Evolutionary conservation across 106 monocot species (phyloP), one percentile per base, ranked within the genome.

Genomic region (Vanilla planifolia): DNA sequence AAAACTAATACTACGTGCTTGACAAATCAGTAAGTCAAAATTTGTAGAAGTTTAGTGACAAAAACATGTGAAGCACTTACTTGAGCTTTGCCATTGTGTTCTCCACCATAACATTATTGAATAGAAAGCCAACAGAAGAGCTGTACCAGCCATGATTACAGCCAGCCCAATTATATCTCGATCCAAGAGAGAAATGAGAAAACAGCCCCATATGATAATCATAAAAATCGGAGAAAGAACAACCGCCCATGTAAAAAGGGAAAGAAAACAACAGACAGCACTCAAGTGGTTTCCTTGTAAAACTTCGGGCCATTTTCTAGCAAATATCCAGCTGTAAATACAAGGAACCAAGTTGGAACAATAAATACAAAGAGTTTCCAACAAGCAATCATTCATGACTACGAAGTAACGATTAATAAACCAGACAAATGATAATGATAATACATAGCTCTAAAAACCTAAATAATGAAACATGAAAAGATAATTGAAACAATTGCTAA

Each of bases 61-160:
- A 53, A 29, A 56, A 37, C 14, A 23, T 71, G 15, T n/a, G 17
- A 15, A 14, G 16, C 55, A 87, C 90, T 56, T 87, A 91, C 95
- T 96, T 61, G 95, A 96, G 84, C 90, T 96, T 75, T 96, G 95
- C 95, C 95, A 96, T 62, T 91, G 90, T 35, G 95, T 96, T 68
- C 95, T 80, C 95, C 95, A 96, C 90, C 95, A 96, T 43, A 96
- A 83, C 95, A 96, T 96, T 61, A 96, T 84, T 42, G 90, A 96
- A 72, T 96, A 96, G 65, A 96, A 96, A 34, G 90, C 90, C 53
- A 96, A 53, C 48, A 96, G 62, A 63, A 96, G 81, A 56, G 95
- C 86, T 14, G 81, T 71, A 34, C 95, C 95, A 22, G 78, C 80
- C 90, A 96, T 91, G 42, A 96, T 91, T 16, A 91, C 77, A 74